phyloP scores from a whole-genome alignment of 768 basidiomycete genomes.

The Hericium erinaceus region DNA sequence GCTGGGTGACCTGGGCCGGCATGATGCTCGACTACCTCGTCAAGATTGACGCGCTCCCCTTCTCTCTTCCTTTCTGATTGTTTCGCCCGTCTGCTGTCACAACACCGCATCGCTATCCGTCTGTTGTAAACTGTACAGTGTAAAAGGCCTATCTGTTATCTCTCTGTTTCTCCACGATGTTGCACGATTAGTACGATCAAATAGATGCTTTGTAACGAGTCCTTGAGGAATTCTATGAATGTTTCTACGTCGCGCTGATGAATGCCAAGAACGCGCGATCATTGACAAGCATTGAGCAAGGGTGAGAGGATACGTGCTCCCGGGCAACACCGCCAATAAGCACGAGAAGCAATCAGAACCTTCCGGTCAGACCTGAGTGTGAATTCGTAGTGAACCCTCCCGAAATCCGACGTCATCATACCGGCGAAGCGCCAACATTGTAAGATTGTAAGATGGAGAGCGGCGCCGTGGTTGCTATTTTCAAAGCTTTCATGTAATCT shows the following conservation, averaged over 20 bases:
- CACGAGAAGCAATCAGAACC: too few species aligned
- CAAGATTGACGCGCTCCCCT: slow-evolving; percentile 11
- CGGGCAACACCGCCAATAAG: too few species aligned
- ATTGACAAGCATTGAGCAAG: too few species aligned
- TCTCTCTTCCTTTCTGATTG: slow-evolving; percentile 5
- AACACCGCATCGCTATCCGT: not conserved
- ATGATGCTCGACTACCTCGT: slow-evolving; percentile 14
- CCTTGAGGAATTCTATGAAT: not conserved
- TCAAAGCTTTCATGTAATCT: too few species aligned
- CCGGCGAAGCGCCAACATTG: too few species aligned
- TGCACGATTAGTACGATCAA: not conserved
- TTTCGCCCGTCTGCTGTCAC: not conserved
- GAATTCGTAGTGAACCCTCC: too few species aligned
- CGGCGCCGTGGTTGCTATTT: too few species aligned
- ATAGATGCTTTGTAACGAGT: not conserved
- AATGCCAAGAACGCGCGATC: too few species aligned
- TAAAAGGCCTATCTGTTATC: not conserved
- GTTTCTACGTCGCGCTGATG: not conserved
- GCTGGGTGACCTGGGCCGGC: slow-evolving; percentile 15
- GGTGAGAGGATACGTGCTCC: too few species aligned
- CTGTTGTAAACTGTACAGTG: not conserved
- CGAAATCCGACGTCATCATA: too few species aligned
- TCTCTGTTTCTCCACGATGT: slow-evolving; percentile 7
- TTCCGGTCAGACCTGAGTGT: too few species aligned
- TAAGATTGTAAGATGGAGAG: too few species aligned